Evolutionary conservation across 1,284 basidiomycete genomes (phyloP).

Genomic region (Cerioporus squamosus): DNA sequence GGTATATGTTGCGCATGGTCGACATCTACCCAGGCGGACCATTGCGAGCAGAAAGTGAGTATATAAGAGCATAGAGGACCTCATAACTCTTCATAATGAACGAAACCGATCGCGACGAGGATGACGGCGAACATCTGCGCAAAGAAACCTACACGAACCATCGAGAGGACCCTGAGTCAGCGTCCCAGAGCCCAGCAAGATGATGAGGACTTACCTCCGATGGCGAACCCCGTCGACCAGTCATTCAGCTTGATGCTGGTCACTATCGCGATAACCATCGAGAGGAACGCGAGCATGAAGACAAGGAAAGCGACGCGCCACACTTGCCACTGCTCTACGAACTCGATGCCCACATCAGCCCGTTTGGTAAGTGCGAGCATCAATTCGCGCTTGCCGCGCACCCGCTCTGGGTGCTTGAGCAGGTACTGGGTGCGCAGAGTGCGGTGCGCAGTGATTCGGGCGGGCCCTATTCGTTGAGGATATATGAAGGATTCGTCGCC

Average conservation of each 20-base stretch:
- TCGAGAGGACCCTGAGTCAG: not conserved
- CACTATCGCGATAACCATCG: conserved; percentile 17
- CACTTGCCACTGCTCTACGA: conserved; percentile 27
- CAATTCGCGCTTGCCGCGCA: conserved; percentile 21
- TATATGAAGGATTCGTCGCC: conserved; percentile 21
- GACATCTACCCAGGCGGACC: no score
- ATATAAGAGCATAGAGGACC: no score
- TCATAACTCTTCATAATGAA: not conserved
- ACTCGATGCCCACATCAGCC: conserved; percentile 25
- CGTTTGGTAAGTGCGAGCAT: conserved; percentile 20
- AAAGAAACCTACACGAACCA: not conserved
- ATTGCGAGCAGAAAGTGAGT: no score
- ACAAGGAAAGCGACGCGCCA: conserved; percentile 14
- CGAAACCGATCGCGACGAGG: not conserved
- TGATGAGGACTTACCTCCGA: conserved; percentile 16
- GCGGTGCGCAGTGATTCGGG: conserved; percentile 13
- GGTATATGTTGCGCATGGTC: no score
- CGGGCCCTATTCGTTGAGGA: conserved; percentile 26
- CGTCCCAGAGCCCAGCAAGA: no score
- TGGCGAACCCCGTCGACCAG: conserved; percentile 22
- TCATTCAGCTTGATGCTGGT: conserved; percentile 15
- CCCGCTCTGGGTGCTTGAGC: conserved; percentile 18
- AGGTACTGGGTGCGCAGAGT: conserved; percentile 26
- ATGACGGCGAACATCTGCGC: not conserved
- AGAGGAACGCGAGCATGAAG: conserved; percentile 10